Evolutionary conservation across 768 basidiomycete species (phyloP), one percentile per base, ranked within the genome.

Genomic region (Epithele typhae): DNA sequence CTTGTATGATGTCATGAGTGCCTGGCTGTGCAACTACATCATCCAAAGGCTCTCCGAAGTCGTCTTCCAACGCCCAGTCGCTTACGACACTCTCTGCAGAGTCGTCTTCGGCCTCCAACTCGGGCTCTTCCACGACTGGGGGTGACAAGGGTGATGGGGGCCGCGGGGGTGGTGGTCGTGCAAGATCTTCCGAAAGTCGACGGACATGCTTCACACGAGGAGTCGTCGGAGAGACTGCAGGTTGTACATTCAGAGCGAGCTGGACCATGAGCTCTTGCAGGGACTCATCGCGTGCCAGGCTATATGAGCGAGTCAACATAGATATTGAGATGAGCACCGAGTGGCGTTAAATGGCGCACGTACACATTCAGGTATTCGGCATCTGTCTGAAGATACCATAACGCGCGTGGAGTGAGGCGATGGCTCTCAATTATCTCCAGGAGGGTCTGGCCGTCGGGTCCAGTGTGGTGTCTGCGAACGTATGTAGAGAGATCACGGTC

Each of bases 21-120:
- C 7, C 27, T 30, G 8, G 27, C 14, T 30, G 27, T 30, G 7
- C 27, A 14, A 30, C 27, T 7, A 30, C 8, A 30, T 30, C 27
- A 7, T 7, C 8, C 7, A 30, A 14, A 7, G 27, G 27, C 27
- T 30, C 27, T 7, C 27, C 27, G 14, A 7, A 7, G 11, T 22
- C 23, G 15, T 46, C 49, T 34, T 52, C 51, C 2, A 52, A 30
- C 6, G 51, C 51, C 51, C 51, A 52, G n/a, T 52, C 51, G 35
- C 51, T 52, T 12, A 52, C 39, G 22, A 51, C 40, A 43, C 45
- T 52, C 25, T 27, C 37, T 1, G 46, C 51, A 17, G 27, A 30
- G 18, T 49, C 48, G 17, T 44, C 34, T 7, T 52, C 46, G 17
- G 38, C 50, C 17, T 52, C 45, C 17, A 23, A 21, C 18, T 46